Base-by-base conservation (phyloP, 2,329 filamentous ascomycete species). In the Aureobasidium lini region DNA sequence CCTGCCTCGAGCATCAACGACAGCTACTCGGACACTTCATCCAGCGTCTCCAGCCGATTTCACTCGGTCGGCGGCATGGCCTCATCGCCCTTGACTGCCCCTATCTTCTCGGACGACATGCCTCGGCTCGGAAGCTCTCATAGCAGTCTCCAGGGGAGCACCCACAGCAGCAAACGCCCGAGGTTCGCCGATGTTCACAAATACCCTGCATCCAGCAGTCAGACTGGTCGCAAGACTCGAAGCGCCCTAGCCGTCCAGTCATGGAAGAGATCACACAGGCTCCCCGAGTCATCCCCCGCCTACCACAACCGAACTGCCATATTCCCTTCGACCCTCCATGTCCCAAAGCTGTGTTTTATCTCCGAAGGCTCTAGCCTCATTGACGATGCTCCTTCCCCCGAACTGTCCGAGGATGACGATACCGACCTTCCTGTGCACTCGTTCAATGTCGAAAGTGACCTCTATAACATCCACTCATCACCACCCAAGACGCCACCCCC, bases 241-340 rank as follows among this genome's bases (percentile, higher is more conserved):
- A 64, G 65, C 53, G 63, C 66, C 47, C 54, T 65, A 29, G 73
- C 64, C 46, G 62, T 66, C 47, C 80, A 84, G 59, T 82, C 86
- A 1, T 95, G 90, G 90, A 94, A 89, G 73, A 85, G 84, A 68
- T 81, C 80, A 61, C 85, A 91, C 70, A 85, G 87, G 67, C 77
- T 95, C 61, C 84, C 90, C 16, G 87, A 95, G 70, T 96, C 91
- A 4, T 96, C 92, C 4, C 93, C 93, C 28, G 85, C 90, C 68
- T 89, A 93, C 75, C 82, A 86, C 64, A 84, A 84, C 66, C 85
- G 87, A 67, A 86, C 88, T 68, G 81, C 86, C 66, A 85, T 88
- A 72, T 93, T 92, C 67, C 87, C 85, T 47, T 88, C 84, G 18
- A 43, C 54, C 16, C 64, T 64, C 52, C 83, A 83, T 54, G 84